Evolutionary conservation across 371 early-diverging fungal genomes (phyloP), one percentile per base, ranked within the genome.

Genomic region (Lichtheimia corymbifera): DNA sequence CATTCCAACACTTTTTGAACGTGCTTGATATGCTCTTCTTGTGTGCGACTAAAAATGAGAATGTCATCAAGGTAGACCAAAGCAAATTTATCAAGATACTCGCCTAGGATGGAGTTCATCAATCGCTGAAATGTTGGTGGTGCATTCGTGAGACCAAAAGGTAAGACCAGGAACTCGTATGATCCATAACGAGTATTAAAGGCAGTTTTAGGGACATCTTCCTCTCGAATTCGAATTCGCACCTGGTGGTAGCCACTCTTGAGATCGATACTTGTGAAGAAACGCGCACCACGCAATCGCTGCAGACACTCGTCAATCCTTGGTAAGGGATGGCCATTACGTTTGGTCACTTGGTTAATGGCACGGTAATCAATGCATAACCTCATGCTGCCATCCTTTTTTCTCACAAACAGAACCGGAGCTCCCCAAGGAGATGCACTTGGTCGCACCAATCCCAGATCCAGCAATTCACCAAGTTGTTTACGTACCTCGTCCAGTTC

Each of bases 321-420:
- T n/a, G n/a, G n/a, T n/a, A n/a, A n/a, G n/a, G n/a, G n/a, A n/a
- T n/a, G n/a, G n/a, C n/a, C n/a, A n/a, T n/a, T n/a, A n/a, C n/a
- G n/a, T n/a, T n/a, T n/a, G n/a, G n/a, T n/a, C n/a, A n/a, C 25
- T 15, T 53, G 51, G 63, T 87, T 84, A 11, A 85, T 55, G 1
- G 65, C 74, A 28, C 79, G 71, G 62, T 83, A 84, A 50, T 84
- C 84, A 4, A 79, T 60, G 53, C 80, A 84, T 24, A 80, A 27
- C 0, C 79, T 64, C 41, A 80, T 53, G 5, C 59, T 40, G 2
- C 79, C 17, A 30, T 61, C 54, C 35, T 61, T 61, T 11, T 59
- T 59, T 12, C 18, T 18, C 9, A 53, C 54, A 35, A 54, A 54
- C 54, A 54, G 25, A 22, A 61, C 53, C 4, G 61, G 52, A 12